Conservation (phyloP, 305 asterid genomes). For the Fraxinus baroniana region DNA sequence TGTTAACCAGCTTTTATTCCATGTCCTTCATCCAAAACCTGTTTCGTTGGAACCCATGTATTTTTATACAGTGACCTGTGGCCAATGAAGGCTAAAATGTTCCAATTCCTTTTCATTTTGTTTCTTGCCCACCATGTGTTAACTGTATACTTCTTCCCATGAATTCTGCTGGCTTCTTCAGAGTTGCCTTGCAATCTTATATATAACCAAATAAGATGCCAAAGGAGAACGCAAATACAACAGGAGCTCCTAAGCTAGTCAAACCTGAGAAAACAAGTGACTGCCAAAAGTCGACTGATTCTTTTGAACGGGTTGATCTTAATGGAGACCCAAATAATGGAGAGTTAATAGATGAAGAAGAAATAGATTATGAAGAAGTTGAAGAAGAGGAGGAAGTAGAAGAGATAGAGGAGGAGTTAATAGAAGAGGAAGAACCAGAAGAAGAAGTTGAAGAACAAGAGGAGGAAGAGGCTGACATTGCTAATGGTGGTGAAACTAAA, state of each 20-base stretch:
- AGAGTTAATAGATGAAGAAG: constrained; percentile 39
- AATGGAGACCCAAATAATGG: constrained; percentile 40
- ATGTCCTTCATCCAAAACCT: not conserved
- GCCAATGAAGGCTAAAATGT: not conserved
- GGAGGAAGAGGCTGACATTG: constrained; percentile 24
- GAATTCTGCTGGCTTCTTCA: constrained; percentile 45
- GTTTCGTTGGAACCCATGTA: not conserved
- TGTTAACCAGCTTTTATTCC: not conserved
- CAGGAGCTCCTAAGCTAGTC: constrained; percentile 26
- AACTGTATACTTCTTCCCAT: constrained; percentile 5
- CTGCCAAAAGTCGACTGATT: constrained; percentile 21
- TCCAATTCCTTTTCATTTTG: not conserved
- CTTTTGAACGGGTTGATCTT: constrained; percentile 30
- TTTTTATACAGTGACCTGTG: not conserved
- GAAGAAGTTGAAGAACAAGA: constrained; percentile 30
- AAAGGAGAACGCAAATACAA: constrained; percentile 32
- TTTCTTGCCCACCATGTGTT: not conserved
- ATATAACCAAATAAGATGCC: constrained; percentile 47
- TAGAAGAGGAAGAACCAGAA: constrained; percentile 31
- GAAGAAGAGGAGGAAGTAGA: constrained; percentile 39
- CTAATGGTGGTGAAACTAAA: constrained; percentile 14
- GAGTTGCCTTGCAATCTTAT: constrained; percentile 42
- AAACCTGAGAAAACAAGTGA: constrained; percentile 38
- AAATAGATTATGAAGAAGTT: constrained; percentile 45
- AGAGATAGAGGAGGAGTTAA: constrained; percentile 24